Evolutionary conservation across 2,329 filamentous ascomycete genomes (phyloP).

Genomic region (Colletotrichum sp.): DNA sequence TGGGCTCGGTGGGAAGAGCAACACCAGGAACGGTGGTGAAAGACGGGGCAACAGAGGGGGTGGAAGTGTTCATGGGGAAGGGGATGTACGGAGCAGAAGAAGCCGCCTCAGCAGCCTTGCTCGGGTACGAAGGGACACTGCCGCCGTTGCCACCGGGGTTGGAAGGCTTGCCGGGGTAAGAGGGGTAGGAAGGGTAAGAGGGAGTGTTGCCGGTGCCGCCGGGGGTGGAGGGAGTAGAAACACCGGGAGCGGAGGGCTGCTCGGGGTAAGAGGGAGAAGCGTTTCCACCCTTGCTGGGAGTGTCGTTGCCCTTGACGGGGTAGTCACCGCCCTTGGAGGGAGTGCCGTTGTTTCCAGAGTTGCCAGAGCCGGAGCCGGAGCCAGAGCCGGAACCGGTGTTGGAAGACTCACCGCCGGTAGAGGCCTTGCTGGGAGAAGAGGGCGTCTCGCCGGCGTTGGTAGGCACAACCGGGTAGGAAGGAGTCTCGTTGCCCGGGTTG

Average conservation of each 20-base stretch:
- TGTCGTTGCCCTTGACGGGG: not conserved
- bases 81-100: not conserved
- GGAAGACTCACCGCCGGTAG: not conserved
- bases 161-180: not conserved
- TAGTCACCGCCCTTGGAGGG: not conserved
- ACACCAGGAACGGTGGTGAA: slow-evolving; percentile 6
- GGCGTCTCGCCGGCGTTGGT: not conserved
- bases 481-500: not conserved
- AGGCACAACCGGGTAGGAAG: not conserved
- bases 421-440: not conserved
- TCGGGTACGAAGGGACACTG: slow-evolving; percentile 1
- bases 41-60: not conserved
- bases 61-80: slow-evolving; percentile 8
- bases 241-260: not conserved
- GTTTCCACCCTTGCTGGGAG: not conserved
- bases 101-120: not conserved
- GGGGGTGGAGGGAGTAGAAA: not conserved
- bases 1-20: slow-evolving; percentile 6
- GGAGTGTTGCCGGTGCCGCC: not conserved
- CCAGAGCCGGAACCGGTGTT: not conserved
- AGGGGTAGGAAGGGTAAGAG: not conserved
- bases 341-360: not conserved
- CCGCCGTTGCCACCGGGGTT: not conserved
- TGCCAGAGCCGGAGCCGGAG: not conserved
- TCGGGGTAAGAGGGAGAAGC: not conserved